phyloP scores from a whole-genome alignment of 495 filamentous ascomycete genomes.

The Aspergillus egyptiacus region DNA sequence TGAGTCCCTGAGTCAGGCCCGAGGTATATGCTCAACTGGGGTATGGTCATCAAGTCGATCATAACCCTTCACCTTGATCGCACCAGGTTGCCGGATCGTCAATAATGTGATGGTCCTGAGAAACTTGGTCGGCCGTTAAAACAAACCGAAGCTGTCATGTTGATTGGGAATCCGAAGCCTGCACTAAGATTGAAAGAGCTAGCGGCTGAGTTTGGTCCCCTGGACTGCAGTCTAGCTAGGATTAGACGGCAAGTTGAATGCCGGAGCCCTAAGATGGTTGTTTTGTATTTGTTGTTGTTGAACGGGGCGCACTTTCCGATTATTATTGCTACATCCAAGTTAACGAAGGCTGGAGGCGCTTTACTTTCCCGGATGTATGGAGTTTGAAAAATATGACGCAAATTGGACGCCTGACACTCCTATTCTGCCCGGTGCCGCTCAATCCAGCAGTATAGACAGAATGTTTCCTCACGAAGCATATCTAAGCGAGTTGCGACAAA shows the following conservation, averaged over 20 bases:
- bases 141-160: background rate
- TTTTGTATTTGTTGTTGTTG: too few species aligned
- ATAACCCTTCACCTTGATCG: background rate
- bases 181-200: background rate
- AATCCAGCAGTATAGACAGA: too few species aligned
- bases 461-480: background rate
- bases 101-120: constrained; percentile 5
- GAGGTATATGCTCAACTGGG: background rate
- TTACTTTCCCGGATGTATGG: constrained; percentile 3
- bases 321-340: too few species aligned
- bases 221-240: background rate
- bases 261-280: background rate
- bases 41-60: background rate
- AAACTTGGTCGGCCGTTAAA: background rate
- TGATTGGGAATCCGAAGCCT: background rate
- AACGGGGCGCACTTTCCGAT: too few species aligned
- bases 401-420: background rate
- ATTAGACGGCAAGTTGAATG: background rate
- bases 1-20: background rate
- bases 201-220: background rate
- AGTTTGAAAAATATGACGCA: background rate
- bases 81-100: background rate
- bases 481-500: background rate
- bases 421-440: too few species aligned
- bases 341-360: background rate